These are phyloP conservation scores for Lasiosphaeris hirsuta DNA, from an alignment of 495 filamentous ascomycete genomes.

Conservation along the genomic window DNA sequence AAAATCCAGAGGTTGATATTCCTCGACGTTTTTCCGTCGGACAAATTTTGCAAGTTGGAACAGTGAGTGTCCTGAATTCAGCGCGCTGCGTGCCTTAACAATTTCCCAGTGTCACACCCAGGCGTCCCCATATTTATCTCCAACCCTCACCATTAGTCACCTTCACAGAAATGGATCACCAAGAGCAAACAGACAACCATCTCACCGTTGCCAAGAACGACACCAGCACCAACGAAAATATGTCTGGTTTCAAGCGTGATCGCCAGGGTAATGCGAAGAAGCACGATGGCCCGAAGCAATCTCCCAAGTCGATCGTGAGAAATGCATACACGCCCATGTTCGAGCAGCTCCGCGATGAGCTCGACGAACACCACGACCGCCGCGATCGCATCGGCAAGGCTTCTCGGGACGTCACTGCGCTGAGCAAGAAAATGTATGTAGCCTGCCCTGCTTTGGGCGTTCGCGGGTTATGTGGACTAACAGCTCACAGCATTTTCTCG, in stretches of 20 bases:
- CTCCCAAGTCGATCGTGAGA: constrained; percentile 27
- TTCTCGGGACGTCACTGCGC: constrained; percentile 83
- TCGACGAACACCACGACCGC: constrained; percentile 92
- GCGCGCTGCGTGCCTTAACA: neutral
- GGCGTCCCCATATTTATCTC: constrained; percentile 14
- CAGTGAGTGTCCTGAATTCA: no score
- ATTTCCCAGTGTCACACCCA: constrained; percentile 1
- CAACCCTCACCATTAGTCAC: neutral
- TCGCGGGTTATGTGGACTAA: neutral
- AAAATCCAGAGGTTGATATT: no score
- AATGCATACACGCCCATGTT: constrained; percentile 74
- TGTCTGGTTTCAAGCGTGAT: constrained; percentile 56
- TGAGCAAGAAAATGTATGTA: constrained; percentile 98
- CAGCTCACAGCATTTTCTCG: constrained; percentile 72
- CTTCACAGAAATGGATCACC: constrained; percentile 10
- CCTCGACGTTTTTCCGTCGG: no score
- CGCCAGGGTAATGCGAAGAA: constrained; percentile 54
- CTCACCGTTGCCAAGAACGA: neutral
- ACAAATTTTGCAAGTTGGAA: no score
- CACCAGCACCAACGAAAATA: constrained; percentile 13
- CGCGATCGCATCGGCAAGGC: constrained; percentile 86
- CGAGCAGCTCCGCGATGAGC: constrained; percentile 74
- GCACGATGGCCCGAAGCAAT: constrained; percentile 29
- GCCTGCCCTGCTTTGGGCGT: constrained; percentile 10
- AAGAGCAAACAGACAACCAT: constrained; percentile 8